A percentile compares a stretch with the other conserved stretches of the same genome.
Evolutionary conservation across 208 protist genomes (phyloP).

Genomic region (Angomonas deanei): DNA sequence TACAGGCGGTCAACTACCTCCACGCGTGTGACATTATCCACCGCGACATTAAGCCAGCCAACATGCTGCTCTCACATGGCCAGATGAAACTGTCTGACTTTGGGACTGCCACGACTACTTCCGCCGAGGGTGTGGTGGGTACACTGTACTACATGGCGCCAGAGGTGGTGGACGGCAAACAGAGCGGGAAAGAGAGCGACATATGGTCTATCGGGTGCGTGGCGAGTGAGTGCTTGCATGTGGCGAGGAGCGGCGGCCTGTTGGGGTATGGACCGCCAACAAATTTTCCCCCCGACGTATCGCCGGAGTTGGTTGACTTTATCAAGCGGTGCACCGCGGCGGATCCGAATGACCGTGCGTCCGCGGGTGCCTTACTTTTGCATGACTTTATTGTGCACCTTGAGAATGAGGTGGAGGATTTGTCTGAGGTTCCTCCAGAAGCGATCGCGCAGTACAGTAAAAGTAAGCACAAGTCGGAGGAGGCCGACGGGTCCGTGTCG

Average conservation of each 20-base stretch:
- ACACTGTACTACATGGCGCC: constrained; percentile 63
- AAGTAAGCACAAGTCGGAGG: neutral
- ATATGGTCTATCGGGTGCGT: constrained; percentile 71
- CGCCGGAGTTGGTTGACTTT: constrained; percentile 38
- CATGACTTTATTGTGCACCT: constrained; percentile 68
- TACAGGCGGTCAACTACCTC: constrained; percentile 65
- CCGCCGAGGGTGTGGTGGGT: constrained; percentile 41
- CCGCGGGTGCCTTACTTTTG: constrained; percentile 42
- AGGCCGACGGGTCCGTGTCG: neutral
- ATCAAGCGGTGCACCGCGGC: constrained; percentile 54
- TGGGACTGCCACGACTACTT: constrained; percentile 50
- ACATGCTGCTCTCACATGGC: constrained; percentile 73
- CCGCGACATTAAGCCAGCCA: constrained; percentile 84
- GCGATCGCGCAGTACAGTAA: constrained; percentile 6
- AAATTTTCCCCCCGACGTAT: constrained; percentile 36
- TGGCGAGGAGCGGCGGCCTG: constrained; percentile 28
- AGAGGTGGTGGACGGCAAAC: constrained; percentile 46
- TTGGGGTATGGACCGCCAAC: constrained; percentile 45
- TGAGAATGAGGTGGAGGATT: constrained; percentile 45
- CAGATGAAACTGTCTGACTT: constrained; percentile 79
- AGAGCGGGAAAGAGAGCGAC: constrained; percentile 47
- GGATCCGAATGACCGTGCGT: constrained; percentile 46
- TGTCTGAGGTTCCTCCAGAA: constrained; percentile 32
- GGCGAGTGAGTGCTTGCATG: constrained; percentile 45
- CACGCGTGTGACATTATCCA: constrained; percentile 77